These are phyloP conservation scores for Lentinus brumalis DNA, from an alignment of 768 basidiomycete species.

Conservation along the genomic window DNA sequence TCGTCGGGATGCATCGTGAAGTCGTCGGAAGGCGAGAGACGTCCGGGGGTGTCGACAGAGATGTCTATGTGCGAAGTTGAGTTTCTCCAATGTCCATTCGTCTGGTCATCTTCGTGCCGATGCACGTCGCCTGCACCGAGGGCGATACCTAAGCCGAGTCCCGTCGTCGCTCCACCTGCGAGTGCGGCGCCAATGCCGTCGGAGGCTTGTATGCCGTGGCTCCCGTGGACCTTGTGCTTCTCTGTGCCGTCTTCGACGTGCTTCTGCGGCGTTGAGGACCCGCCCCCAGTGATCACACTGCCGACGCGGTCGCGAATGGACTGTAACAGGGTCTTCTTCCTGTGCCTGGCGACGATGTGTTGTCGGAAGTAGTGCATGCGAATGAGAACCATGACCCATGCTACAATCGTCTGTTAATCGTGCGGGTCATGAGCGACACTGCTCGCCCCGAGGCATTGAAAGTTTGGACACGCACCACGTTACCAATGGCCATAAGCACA, in stretches of 20 bases:
- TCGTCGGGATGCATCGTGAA: conserved; percentile 4
- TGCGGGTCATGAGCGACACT: too few relatives aligned
- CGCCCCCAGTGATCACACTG: background rate
- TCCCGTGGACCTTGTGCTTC: conserved; percentile 5
- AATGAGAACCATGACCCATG: conserved; percentile 69
- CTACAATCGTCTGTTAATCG: conserved; percentile 44
- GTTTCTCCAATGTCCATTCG: background rate
- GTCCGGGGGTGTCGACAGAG: conserved; percentile 1
- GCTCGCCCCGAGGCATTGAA: too few relatives aligned
- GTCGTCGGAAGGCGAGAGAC: conserved; percentile 13
- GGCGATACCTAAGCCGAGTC: conserved; percentile 20
- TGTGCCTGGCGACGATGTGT: conserved; percentile 17
- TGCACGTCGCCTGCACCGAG: conserved; percentile 2
- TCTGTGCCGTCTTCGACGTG: conserved; percentile 6
- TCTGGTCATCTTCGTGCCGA: background rate
- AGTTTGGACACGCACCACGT: conserved; percentile 26
- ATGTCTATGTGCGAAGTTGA: conserved; percentile 1
- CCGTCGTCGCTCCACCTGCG: conserved; percentile 22
- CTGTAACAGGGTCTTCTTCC: conserved; percentile 14
- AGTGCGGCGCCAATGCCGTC: conserved; percentile 28
- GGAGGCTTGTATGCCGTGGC: conserved; percentile 14
- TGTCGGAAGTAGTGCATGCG: conserved; percentile 45
- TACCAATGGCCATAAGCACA: conserved; percentile 50
- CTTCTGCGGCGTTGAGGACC: background rate
- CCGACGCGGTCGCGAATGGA: conserved; percentile 9